A percentile compares a stretch with the other conserved stretches of the same genome.
Evolutionary conservation across 176 grass and related monocot species (phyloP).

Genomic region (Bonia amplexicaulis): DNA sequence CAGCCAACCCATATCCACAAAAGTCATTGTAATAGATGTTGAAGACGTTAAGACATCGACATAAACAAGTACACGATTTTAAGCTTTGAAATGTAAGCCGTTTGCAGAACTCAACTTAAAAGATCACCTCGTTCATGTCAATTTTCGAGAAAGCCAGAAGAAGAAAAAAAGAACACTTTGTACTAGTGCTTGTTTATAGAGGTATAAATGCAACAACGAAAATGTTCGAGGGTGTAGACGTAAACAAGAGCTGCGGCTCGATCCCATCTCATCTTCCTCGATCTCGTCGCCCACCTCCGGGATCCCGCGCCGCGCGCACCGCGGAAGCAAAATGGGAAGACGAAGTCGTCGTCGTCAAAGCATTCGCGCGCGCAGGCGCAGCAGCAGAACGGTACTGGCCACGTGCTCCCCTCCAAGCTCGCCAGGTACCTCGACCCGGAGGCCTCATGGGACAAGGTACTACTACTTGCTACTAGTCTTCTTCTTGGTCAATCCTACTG

Average conservation of each 20-base stretch:
- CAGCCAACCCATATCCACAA: too few relatives aligned
- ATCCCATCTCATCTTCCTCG: conserved; percentile 15
- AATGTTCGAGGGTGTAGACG: neutral
- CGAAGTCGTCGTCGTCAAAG: conserved; percentile 55
- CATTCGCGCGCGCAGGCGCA: conserved; percentile 26
- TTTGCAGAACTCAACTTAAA: too few relatives aligned
- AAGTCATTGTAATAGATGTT: too few relatives aligned
- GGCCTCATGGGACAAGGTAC: conserved; percentile 77
- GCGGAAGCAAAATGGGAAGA: conserved; percentile 35
- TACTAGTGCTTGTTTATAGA: neutral
- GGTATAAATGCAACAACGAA: neutral
- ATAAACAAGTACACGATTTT: too few relatives aligned
- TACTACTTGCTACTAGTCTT: neutral
- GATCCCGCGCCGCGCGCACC: neutral
- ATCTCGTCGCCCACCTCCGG: conserved; percentile 5
- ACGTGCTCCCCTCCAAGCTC: conserved; percentile 60
- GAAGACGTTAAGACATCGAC: accelerated
- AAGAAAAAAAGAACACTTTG: too few relatives aligned
- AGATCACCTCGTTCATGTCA: too few relatives aligned
- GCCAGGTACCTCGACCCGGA: conserved; percentile 88
- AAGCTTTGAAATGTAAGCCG: too few relatives aligned
- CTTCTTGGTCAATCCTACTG: neutral
- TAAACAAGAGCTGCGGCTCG: neutral
- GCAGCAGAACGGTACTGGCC: conserved; percentile 45
- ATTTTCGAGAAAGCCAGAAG: too few relatives aligned